Evolutionary conservation across 2,329 filamentous ascomycete genomes (phyloP).

Genomic region (Keithomyces neogunnii): DNA sequence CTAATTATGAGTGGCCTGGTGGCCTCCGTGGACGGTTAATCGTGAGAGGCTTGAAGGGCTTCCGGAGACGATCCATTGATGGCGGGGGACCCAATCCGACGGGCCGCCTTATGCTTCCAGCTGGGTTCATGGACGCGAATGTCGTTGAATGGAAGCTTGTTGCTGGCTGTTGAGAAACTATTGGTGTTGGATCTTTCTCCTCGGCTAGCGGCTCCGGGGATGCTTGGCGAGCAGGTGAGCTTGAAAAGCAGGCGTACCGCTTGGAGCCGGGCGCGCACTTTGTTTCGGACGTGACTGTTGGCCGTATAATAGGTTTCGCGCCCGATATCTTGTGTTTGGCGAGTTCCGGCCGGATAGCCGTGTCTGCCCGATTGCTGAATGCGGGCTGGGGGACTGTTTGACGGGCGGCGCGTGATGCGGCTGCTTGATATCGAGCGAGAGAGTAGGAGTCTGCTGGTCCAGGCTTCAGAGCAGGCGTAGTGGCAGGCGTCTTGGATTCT

Average conservation of each 20-base stretch:
- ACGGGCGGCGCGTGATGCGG: slow-evolving; percentile 13
- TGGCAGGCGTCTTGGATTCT: slow-evolving; percentile 8
- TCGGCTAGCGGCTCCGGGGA: slow-evolving; percentile 13
- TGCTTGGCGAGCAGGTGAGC: slow-evolving; percentile 37
- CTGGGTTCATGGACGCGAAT: slow-evolving; percentile 29
- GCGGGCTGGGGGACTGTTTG: slow-evolving; percentile 6
- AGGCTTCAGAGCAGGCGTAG: slow-evolving; percentile 7
- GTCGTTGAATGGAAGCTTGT: slow-evolving; percentile 45
- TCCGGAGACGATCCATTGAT: slow-evolving; percentile 41
- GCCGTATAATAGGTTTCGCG: slow-evolving; percentile 25
- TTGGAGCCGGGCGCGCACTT: slow-evolving; percentile 25
- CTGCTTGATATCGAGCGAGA: slow-evolving; percentile 17
- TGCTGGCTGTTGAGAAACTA: slow-evolving; percentile 23
- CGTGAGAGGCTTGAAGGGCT: slow-evolving; percentile 50
- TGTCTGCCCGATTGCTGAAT: slow-evolving; percentile 6
- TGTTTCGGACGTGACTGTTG: slow-evolving; percentile 15
- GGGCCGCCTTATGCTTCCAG: slow-evolving; percentile 34
- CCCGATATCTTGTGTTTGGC: slow-evolving; percentile 33
- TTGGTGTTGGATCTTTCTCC: slow-evolving; percentile 15
- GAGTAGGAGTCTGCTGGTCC: slow-evolving; percentile 10
- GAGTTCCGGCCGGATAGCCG: slow-evolving; percentile 21
- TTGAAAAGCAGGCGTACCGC: slow-evolving; percentile 50
- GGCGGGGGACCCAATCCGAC: slow-evolving; percentile 36
- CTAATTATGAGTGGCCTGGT: neutral
- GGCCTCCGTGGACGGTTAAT: slow-evolving; percentile 33